Evolutionary conservation across 192 early-diverging fungal genomes (phyloP).

Genomic region (Podila epicladia): DNA sequence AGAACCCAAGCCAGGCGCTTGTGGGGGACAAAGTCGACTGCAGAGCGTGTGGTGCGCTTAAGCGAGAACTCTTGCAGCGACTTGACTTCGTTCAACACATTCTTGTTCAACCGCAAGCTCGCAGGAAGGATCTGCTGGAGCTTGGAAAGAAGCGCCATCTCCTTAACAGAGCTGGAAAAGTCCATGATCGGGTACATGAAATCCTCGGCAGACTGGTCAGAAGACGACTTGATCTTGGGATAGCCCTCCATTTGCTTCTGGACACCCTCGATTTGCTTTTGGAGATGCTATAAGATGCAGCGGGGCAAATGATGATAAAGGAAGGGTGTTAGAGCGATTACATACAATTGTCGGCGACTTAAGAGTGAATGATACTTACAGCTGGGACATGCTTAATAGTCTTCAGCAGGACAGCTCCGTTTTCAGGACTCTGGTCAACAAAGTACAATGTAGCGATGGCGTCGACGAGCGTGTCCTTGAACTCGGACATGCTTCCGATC

Average conservation of each 20-base stretch:
- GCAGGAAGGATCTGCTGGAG: slow-evolving; percentile 41
- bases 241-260: slow-evolving; percentile 47
- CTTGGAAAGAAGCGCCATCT: slow-evolving; percentile 60
- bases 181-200: slow-evolving; percentile 55
- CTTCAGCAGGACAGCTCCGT: slow-evolving; percentile 52
- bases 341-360: neutral
- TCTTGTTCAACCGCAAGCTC: slow-evolving; percentile 14
- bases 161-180: slow-evolving; percentile 55
- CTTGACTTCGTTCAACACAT: slow-evolving; percentile 44
- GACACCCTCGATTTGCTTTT: slow-evolving; percentile 51
- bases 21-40: slow-evolving; percentile 71
- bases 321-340: slow-evolving; percentile 2
- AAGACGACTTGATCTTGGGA: slow-evolving; percentile 36
- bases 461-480: slow-evolving; percentile 73
- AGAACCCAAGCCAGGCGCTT: slow-evolving; percentile 74
- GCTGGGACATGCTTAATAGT: slow-evolving; percentile 62
- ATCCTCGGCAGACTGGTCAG: slow-evolving; percentile 24
- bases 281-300: slow-evolving; percentile 21
- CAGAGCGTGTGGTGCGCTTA: slow-evolving; percentile 60
- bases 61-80: slow-evolving; percentile 53
- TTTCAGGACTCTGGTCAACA: slow-evolving; percentile 64
- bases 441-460: slow-evolving; percentile 75
- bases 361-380: slow-evolving; percentile 40
- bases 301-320: slow-evolving; percentile 18
- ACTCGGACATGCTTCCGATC: slow-evolving; percentile 52